Conservation (phyloP, 1,284 basidiomycete species). For the Rhodofomes roseus region DNA sequence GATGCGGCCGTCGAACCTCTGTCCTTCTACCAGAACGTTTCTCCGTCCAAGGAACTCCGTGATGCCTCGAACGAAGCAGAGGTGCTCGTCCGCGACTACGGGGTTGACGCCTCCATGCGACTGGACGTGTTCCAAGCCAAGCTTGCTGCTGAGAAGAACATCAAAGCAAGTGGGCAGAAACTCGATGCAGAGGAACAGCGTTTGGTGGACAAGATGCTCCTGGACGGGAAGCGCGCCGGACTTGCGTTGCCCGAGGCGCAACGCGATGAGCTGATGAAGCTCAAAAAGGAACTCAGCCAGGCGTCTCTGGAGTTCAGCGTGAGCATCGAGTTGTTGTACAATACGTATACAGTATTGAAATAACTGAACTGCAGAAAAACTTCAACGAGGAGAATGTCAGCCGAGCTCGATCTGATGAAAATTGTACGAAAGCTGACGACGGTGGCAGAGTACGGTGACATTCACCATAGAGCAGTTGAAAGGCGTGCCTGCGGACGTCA, state of each 20-base stretch:
- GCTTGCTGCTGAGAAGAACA: constrained; percentile 62
- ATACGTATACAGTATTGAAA: neutral
- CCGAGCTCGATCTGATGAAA: neutral
- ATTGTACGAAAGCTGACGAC: neutral
- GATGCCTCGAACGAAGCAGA: constrained; percentile 75
- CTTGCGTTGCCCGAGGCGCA: constrained; percentile 67
- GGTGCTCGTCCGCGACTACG: constrained; percentile 60
- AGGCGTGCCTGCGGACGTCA: constrained; percentile 73
- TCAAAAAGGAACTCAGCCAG: constrained; percentile 70
- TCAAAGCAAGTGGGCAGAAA: constrained; percentile 50
- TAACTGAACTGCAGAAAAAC: constrained; percentile 55
- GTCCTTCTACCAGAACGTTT: constrained; percentile 78
- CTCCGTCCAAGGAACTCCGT: constrained; percentile 63
- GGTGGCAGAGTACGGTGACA: constrained; percentile 48
- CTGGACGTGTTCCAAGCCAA: constrained; percentile 74
- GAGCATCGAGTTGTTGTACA: constrained; percentile 22
- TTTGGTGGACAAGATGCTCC: constrained; percentile 72
- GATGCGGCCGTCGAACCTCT: constrained; percentile 55
- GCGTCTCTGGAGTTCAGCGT: constrained; percentile 73
- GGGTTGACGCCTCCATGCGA: constrained; percentile 72
- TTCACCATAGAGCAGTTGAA: constrained; percentile 73
- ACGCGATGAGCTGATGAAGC: constrained; percentile 47
- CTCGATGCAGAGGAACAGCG: constrained; percentile 66
- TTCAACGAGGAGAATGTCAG: constrained; percentile 80
- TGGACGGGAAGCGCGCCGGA: constrained; percentile 74